A percentile compares a stretch with the other conserved stretches of the same genome.
phyloP scores from a whole-genome alignment of 495 filamentous ascomycete genomes.

The Cryomyces minteri region DNA sequence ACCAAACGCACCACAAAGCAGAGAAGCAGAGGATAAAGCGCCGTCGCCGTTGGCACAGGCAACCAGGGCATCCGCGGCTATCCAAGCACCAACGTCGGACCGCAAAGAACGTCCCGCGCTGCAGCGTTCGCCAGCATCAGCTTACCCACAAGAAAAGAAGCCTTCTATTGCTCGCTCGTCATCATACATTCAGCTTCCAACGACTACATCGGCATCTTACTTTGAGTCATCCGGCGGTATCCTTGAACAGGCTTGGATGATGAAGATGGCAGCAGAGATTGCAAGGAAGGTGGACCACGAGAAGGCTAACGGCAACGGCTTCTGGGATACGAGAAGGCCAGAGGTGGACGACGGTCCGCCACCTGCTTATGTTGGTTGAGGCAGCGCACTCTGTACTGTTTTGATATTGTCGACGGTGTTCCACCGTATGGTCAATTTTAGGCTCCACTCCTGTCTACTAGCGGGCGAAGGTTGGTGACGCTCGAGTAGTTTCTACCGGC shows the following conservation, averaged over 20 bases:
- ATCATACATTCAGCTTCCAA: neutral
- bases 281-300: constrained; percentile 68
- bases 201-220: neutral
- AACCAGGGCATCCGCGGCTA: neutral
- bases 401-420: too few species aligned
- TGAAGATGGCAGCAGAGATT: constrained; percentile 82
- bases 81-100: neutral
- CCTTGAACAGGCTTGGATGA: constrained; percentile 72
- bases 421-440: too few species aligned
- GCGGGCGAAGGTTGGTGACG: too few species aligned
- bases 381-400: too few species aligned
- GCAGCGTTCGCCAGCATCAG: neutral
- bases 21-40: too few species aligned
- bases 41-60: neutral
- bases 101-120: neutral
- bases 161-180: neutral
- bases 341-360: neutral
- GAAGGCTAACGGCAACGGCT: constrained; percentile 14
- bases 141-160: neutral
- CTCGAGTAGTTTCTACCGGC: too few species aligned
- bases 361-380: neutral
- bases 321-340: neutral
- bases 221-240: constrained; percentile 28
- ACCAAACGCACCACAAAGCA: too few species aligned
- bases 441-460: too few species aligned